A percentile compares a stretch with the other conserved stretches of the same genome.
Conservation (phyloP, 192 early-diverging fungal species). For the Jimgerdemannia lactiflua region DNA sequence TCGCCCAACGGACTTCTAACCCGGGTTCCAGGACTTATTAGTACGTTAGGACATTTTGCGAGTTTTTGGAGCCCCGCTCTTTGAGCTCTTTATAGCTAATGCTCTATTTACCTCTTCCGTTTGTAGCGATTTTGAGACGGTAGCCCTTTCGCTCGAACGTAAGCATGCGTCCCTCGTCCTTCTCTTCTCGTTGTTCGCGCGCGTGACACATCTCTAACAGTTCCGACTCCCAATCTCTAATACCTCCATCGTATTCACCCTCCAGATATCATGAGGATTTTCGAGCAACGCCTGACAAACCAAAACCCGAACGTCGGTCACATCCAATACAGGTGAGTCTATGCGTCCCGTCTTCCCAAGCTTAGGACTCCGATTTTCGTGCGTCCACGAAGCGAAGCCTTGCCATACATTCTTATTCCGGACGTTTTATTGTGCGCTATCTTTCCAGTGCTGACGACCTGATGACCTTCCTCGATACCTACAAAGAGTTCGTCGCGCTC, state of each 20-base stretch:
- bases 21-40: background rate
- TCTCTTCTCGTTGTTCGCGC: background rate
- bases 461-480: constrained; percentile 3
- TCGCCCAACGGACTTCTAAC: background rate
- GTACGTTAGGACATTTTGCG: background rate
- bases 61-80: background rate
- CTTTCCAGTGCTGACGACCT: background rate
- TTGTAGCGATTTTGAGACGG: constrained; percentile 6
- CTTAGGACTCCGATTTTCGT: no score
- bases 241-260: background rate
- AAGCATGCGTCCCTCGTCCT: background rate
- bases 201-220: background rate
- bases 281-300: background rate
- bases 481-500: constrained; percentile 2
- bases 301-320: constrained; percentile 1
- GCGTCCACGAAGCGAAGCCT: no score
- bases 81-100: background rate
- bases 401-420: no score
- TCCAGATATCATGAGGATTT: background rate
- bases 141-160: constrained; percentile 1
- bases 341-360: background rate
- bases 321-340: constrained; percentile 1
- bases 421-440: no score
- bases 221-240: background rate
- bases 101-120: background rate